phyloP scores from a whole-genome alignment of 495 filamentous ascomycete genomes.

The Talaromyces wortmannii region DNA sequence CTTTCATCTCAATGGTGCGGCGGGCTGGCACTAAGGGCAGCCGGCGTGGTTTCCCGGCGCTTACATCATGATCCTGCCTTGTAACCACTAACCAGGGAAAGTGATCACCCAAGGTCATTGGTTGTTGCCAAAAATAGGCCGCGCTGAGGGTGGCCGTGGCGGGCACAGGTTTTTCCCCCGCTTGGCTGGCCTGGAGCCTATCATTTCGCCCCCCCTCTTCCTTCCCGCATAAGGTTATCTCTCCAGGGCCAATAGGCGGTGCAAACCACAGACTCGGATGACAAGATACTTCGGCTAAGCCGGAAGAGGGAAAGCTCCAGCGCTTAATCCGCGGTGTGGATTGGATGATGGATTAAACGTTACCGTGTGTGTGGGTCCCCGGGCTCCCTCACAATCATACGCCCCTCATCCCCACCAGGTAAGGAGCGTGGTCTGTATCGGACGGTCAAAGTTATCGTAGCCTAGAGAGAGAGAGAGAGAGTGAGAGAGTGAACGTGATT shows the following conservation, averaged over 20 bases:
- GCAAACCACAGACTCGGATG: too few relatives aligned
- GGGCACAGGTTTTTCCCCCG: too few relatives aligned
- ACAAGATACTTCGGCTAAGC: too few relatives aligned
- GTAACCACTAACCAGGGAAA: too few relatives aligned
- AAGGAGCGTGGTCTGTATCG: too few relatives aligned
- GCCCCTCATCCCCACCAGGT: not conserved
- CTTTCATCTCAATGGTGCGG: not conserved
- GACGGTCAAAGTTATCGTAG: too few relatives aligned
- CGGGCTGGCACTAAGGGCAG: not conserved
- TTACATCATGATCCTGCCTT: not conserved
- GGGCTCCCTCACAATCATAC: too few relatives aligned
- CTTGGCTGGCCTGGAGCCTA: not conserved
- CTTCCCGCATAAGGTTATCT: not conserved
- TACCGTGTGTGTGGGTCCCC: not conserved
- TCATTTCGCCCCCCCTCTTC: too few relatives aligned
- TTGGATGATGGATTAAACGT: too few relatives aligned
- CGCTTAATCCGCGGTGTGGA: not conserved
- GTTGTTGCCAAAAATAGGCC: not conserved
- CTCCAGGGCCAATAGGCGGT: not conserved
- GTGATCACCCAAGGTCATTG: not conserved
- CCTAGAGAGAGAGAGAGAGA: too few relatives aligned
- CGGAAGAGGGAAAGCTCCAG: not conserved
- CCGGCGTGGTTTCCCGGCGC: not conserved
- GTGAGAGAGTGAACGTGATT: too few relatives aligned
- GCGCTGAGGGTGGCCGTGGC: not conserved